These are phyloP conservation scores for Gryganskiella cystojenkinii DNA, from an alignment of 192 early-diverging fungal genomes.

Conservation along the genomic window DNA sequence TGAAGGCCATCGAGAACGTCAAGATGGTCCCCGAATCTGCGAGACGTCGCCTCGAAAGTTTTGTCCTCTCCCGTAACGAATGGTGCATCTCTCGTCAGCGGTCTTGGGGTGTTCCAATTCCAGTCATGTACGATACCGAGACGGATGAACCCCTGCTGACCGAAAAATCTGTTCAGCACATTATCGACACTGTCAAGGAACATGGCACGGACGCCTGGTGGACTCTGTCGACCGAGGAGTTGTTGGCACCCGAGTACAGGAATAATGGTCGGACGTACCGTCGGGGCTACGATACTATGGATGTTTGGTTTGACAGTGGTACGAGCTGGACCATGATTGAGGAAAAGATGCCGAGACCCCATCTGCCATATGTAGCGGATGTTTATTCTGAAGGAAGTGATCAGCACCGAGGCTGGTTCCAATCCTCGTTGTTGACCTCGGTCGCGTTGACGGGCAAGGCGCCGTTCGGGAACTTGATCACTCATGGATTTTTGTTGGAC, in stretches of 20 bases:
- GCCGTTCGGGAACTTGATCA: slow-evolving; percentile 46
- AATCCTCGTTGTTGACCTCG: slow-evolving; percentile 46
- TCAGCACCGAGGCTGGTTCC: slow-evolving; percentile 54
- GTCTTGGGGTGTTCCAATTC: slow-evolving; percentile 87
- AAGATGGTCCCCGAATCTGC: slow-evolving; percentile 66
- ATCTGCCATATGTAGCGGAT: slow-evolving; percentile 63
- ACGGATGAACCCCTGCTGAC: slow-evolving; percentile 74
- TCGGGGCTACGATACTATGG: slow-evolving; percentile 83
- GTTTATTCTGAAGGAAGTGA: slow-evolving; percentile 52
- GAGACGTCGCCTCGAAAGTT: slow-evolving; percentile 66
- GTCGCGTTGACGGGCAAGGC: slow-evolving; percentile 47
- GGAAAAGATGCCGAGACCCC: slow-evolving; percentile 42
- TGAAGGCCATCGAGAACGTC: slow-evolving; percentile 66
- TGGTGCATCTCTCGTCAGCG: slow-evolving; percentile 90
- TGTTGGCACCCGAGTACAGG: slow-evolving; percentile 68
- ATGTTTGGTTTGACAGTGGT: slow-evolving; percentile 91
- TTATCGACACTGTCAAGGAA: slow-evolving; percentile 67
- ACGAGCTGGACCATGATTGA: slow-evolving; percentile 78
- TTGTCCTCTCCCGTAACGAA: slow-evolving; percentile 74
- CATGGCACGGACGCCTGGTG: slow-evolving; percentile 80
- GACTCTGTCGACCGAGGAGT: slow-evolving; percentile 64
- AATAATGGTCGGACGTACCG: slow-evolving; percentile 61
- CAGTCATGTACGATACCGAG: slow-evolving; percentile 72
- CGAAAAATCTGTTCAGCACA: slow-evolving; percentile 69
- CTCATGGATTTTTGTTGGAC: slow-evolving; percentile 51